A percentile compares a stretch with the other conserved stretches of the same genome.
phyloP scores from a whole-genome alignment of 495 filamentous ascomycete species.

The Penicillium lividum region DNA sequence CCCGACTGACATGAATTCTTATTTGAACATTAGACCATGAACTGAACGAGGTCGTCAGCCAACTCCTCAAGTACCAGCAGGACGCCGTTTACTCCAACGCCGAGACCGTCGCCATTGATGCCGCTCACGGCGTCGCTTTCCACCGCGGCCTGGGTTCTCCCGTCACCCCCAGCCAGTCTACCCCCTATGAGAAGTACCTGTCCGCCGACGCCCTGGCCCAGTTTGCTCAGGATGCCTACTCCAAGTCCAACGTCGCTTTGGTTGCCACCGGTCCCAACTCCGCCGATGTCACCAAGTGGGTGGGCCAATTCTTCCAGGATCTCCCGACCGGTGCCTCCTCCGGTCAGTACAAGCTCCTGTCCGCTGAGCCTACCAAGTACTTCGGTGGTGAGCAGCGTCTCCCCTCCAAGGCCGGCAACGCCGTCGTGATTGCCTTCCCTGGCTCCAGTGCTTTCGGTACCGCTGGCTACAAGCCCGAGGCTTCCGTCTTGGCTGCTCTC shows the following conservation, averaged over 20 bases:
- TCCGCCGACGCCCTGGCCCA: constrained; percentile 65
- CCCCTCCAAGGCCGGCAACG: constrained; percentile 67
- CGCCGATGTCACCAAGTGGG: constrained; percentile 82
- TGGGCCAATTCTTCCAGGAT: constrained; percentile 78
- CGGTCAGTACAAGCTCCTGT: constrained; percentile 40
- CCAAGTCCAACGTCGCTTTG: constrained; percentile 86
- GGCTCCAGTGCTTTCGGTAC: constrained; percentile 74
- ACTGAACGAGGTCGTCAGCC: constrained; percentile 80
- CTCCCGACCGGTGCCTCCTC: constrained; percentile 40
- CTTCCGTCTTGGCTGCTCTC: constrained; percentile 82
- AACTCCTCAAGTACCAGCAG: constrained; percentile 70
- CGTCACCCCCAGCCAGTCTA: constrained; percentile 66
- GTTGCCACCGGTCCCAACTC: constrained; percentile 85
- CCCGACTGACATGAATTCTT: constrained; percentile 16
- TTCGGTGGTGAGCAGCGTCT: constrained; percentile 93
- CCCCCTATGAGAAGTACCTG: constrained; percentile 75
- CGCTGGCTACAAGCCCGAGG: constrained; percentile 81
- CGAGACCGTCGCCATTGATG: constrained; percentile 74
- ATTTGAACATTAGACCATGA: constrained; percentile 65
- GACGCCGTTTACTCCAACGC: constrained; percentile 64
- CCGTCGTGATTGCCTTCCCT: constrained; percentile 87
- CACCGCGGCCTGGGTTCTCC: constrained; percentile 85
- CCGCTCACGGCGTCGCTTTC: constrained; percentile 87
- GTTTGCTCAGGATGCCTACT: constrained; percentile 76
- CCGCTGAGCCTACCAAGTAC: constrained; percentile 70